Base-by-base conservation (phyloP, 768 basidiomycete species). In the Russula emetica region DNA sequence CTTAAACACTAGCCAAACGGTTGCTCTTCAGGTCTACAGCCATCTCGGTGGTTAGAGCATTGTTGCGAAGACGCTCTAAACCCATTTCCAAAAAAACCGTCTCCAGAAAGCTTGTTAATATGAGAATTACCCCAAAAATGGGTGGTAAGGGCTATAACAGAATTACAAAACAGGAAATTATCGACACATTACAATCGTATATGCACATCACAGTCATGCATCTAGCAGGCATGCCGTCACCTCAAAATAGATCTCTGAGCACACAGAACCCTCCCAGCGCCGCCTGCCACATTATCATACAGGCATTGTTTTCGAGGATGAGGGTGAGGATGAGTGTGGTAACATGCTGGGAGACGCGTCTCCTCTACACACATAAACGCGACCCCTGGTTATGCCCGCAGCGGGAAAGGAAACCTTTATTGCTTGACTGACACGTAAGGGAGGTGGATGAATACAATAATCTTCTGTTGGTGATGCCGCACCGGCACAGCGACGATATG, bases 381-480 rank as follows among this genome's bases (percentile, higher is more conserved):
- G 58, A 26, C 54, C 16, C 28, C 59, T 44, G 54, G 22, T 13
- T 8, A 64, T 42, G 13, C 63, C 55, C 3, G 53, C 32, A 16
- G 42, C 59, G 38, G 63, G 63, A 30, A 22, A 22, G 14, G 63
- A 47, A 11, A 55, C 11, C 24, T 38, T 64, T 30, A 38, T 26
- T 22, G 36, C 2, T 11, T 26, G 59, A 2, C 24, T 32, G 18
- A 44, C 54, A 16, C 47, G 47, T 13, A 38, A 47, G 9, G 5
- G 40, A 13, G 59, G 13, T 13, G 4, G 40, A 16, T 11, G 54
- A 26, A 22, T 2, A 28, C 5, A 40, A 22, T 2, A 22, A 2
- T 56, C 59, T n/a, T 56, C 59, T 0, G 24, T 5, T 9, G 49
- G 40, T 13, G 54, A 32, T 24, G 22, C n/a, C 34, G 18, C 22